Conservation (phyloP, 352 stramenopile genomes). For the Globisporangium iwayamae region DNA sequence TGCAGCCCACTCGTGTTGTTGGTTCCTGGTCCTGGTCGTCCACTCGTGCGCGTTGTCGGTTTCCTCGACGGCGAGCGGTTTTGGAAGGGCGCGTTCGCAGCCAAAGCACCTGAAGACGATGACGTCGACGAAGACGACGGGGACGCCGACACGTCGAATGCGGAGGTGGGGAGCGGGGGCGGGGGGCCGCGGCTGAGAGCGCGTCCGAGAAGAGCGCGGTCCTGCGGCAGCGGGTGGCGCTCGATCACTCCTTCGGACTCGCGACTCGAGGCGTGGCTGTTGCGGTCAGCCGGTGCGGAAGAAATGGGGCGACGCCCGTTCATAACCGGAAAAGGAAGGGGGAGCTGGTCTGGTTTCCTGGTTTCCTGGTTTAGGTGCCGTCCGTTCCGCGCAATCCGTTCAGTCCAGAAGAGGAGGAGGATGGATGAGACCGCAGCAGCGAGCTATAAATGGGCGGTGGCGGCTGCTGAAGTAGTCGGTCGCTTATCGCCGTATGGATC, state of each 20-base stretch:
- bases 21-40: neutral
- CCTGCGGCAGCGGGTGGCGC: slow-evolving; percentile 12
- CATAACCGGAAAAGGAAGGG: neutral
- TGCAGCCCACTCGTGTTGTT: slow-evolving; percentile 9
- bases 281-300: slow-evolving; percentile 7
- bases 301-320: slow-evolving; percentile 6
- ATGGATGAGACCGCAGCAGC: too few relatives aligned
- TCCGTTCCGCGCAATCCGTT: neutral
- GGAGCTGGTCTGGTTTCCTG: neutral
- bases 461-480: too few relatives aligned
- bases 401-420: neutral
- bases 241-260: slow-evolving; percentile 21
- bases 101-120: neutral
- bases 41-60: neutral
- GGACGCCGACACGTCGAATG: neutral
- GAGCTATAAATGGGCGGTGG: neutral
- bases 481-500: neutral
- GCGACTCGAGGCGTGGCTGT: slow-evolving; percentile 10
- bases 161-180: slow-evolving; percentile 7
- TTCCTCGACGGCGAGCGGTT: slow-evolving; percentile 6
- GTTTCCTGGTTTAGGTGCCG: neutral
- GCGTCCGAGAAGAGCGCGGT: slow-evolving; percentile 4
- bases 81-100: neutral
- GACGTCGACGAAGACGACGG: slow-evolving; percentile 10
- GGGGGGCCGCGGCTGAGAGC: slow-evolving; percentile 8